Base-by-base conservation (phyloP, 2,329 filamentous ascomycete genomes). In the Pseudogymnoascus sp. region DNA sequence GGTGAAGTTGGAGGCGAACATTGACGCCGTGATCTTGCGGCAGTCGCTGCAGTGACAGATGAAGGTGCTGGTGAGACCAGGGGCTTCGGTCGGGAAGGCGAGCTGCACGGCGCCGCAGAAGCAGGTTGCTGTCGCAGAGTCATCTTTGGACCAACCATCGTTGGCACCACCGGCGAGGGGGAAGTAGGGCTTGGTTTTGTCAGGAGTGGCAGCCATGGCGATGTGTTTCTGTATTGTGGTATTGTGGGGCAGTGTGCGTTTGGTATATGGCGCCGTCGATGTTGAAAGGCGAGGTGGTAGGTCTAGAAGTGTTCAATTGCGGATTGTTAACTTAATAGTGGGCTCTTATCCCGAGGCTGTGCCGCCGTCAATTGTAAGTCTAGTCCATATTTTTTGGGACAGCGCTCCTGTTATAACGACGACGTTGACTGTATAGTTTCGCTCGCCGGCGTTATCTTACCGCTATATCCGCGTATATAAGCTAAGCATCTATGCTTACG, bases 21-120 rank as follows among this genome's bases (percentile, higher is more conserved):
- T 84, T 0, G 83, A 84, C 0, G 83, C 82, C 0, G 83, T 86
- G 65, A 87, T 77, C 68, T 87, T 87, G 69, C 77, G 83, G 73
- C 83, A 87, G 73, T 87, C 84, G 36, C 74, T 71, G 71, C 84
- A 87, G 75, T 87, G 77, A 74, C 84, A 87, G 67, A 86, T 68
- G 69, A 86, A 86, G 4, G 76, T 79, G 65, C 74, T 73, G 16
- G 81, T 66, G 0, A 86, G 71, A 8, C 77, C 79, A 0, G 77
- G 76, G 0, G 73, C 77, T 65, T 78, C 67, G 16, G 74, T 79
- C 1, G 81, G 79, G 62, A 86, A 80, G 51, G 75, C 69, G 1
- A 85, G 71, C 64, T 85, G 82, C 0, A 86, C 80, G 7, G 78
- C 73, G 18, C 83, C 83, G 66, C 83, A 86, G 69, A 79, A 83